Evolutionary conservation across 1,284 basidiomycete genomes (phyloP).

Genomic region (Fomes fomentarius): DNA sequence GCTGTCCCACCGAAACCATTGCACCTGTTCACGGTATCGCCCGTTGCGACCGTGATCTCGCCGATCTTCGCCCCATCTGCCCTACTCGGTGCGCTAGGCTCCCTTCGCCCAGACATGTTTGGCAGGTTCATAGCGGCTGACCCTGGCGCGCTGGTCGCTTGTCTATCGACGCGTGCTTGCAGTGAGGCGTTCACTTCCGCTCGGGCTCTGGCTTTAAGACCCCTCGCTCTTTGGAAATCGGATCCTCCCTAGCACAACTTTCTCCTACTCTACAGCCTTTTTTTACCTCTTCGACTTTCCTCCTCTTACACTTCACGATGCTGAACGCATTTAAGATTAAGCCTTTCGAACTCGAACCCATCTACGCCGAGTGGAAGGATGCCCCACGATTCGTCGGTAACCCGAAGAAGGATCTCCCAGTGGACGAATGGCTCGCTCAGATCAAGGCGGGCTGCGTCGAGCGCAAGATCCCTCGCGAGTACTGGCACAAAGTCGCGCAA

Average conservation of each 20-base stretch:
- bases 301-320: constrained; percentile 38
- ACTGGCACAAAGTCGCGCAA: constrained; percentile 78
- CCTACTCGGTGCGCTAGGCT: not conserved
- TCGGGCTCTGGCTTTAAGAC: not conserved
- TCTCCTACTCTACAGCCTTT: constrained; percentile 7
- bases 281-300: not conserved
- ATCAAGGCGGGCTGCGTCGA: constrained; percentile 70
- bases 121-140: not conserved
- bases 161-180: constrained; percentile 2
- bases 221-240: not conserved
- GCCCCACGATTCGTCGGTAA: constrained; percentile 69
- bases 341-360: constrained; percentile 67
- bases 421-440: constrained; percentile 69
- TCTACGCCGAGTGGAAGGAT: constrained; percentile 63
- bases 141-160: not conserved
- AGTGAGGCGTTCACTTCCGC: not conserved
- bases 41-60: not conserved
- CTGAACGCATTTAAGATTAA: constrained; percentile 77
- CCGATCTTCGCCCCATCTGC: constrained; percentile 1
- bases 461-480: constrained; percentile 72
- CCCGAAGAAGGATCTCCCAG: constrained; percentile 63
- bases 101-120: not conserved
- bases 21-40: not conserved
- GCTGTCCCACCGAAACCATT: not conserved
- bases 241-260: not conserved